Conservation (phyloP, 352 stramenopile species). For the Globisporangium ultimum region DNA sequence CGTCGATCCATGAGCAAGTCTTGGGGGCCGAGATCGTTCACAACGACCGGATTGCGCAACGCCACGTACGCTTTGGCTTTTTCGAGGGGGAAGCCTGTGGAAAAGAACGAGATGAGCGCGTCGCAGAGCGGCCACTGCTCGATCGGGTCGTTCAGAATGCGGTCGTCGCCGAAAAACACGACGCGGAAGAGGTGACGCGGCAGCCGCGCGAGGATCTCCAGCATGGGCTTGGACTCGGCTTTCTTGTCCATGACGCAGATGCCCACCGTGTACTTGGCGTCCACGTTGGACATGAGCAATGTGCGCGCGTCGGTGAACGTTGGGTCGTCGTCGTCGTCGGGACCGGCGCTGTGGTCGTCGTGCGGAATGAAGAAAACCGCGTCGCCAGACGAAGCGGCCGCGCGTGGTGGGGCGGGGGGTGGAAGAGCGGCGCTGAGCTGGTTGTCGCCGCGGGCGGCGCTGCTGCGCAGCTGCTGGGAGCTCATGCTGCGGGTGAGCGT, state of each 20-base stretch:
- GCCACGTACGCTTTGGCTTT: constrained; percentile 97
- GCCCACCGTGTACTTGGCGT: constrained; percentile 73
- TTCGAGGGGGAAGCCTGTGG: constrained; percentile 94
- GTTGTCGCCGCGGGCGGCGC: constrained; percentile 10
- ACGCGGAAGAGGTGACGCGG: constrained; percentile 91
- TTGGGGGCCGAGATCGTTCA: constrained; percentile 98
- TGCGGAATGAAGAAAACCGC: constrained; percentile 16
- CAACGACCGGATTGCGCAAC: constrained; percentile 91
- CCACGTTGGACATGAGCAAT: not conserved
- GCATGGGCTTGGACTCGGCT: constrained; percentile 93
- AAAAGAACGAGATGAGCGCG: constrained; percentile 99
- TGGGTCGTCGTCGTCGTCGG: not conserved
- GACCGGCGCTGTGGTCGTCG: constrained; percentile 2
- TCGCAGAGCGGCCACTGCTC: constrained; percentile 94
- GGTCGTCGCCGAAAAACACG: constrained; percentile 96
- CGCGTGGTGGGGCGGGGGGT: constrained; percentile 3
- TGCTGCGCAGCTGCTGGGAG: constrained; percentile 11
- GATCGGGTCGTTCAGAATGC: constrained; percentile 93
- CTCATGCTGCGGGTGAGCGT: constrained; percentile 12
- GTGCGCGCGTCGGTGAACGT: not conserved
- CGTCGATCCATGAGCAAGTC: constrained; percentile 94
- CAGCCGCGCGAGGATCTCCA: constrained; percentile 93
- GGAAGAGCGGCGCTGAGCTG: constrained; percentile 9
- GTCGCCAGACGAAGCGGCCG: not conserved
- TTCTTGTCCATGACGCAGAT: constrained; percentile 99